Evolutionary conservation across 2,329 filamentous ascomycete species (phyloP), one percentile per base, ranked within the genome.

Genomic region (Herpomyces periplanetae): DNA sequence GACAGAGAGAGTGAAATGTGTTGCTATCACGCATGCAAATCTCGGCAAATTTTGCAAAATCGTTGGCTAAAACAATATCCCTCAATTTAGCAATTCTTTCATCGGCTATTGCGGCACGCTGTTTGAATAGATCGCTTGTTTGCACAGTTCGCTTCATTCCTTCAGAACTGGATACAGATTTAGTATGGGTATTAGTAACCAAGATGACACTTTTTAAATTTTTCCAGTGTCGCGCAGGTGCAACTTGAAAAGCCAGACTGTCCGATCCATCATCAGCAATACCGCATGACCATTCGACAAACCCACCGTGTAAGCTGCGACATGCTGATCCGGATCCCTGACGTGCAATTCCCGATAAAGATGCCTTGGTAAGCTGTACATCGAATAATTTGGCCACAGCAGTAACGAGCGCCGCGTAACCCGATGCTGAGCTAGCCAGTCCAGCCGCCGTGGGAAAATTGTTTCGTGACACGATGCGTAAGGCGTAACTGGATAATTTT

Each of bases 381-480:
- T 65, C 49, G 44, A 91, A 96, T 15, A 96, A 53, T 37, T 91
- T 54, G 13, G 80, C 80, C 30, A 96, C 68, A 27, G 68, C 73
- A 23, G 71, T 55, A 9, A 91, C 51, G 1, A 59, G 41, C 6
- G 55, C 53, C 13, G 54, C 55, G 28, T 60, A 56, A 10, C 54
- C 55, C n/a, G 54, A 53, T n/a, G 53, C 54, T 10, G 45, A 47
- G 27, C 45, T 49, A 15, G 53, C 53, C 11, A 96, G 57, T 4
- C 80, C 80, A 3, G 80, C 80, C 11, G 80, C 80, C 2, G 80
- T 96, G 26, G 80, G 80, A 50, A 96, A 96, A 51, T 96, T 96
- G 51, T 96, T 96, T 45, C 80, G 65, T 22, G 66, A 80, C 22
- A 88, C 71, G 27, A 96, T 61, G 30, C 61, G 64, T 25, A 96